phyloP scores from a whole-genome alignment of 225 moss, liverwort and hornwort genomes.

The Thuidium tamariscinum region DNA sequence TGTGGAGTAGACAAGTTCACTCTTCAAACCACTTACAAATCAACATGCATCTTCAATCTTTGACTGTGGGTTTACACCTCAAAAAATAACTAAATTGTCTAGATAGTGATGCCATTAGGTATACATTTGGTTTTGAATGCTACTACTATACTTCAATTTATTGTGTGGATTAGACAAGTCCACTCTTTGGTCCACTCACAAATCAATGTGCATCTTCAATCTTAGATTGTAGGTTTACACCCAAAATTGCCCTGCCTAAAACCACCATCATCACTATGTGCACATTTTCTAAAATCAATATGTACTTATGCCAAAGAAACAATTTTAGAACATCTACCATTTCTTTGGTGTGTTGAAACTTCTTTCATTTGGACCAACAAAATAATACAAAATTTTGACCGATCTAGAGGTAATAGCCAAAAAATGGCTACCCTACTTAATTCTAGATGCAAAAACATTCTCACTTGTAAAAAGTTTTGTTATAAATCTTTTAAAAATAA shows the following conservation, averaged over 20 bases:
- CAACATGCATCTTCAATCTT: background rate
- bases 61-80: background rate
- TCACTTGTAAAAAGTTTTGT: background rate
- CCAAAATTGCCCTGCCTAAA: background rate
- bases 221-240: background rate
- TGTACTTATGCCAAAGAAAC: too few relatives aligned
- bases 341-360: background rate
- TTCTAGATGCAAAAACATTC: background rate
- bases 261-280: rapidly evolving
- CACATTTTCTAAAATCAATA: background rate
- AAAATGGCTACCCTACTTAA: background rate
- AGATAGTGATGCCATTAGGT: too few relatives aligned
- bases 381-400: background rate
- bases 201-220: background rate
- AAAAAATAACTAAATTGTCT: background rate
- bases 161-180: rapidly evolving
- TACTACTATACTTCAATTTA: background rate
- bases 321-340: too few relatives aligned
- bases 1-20: rapidly evolving
- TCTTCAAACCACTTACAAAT: background rate
- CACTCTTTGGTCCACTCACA: too few relatives aligned
- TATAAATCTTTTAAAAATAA: background rate
- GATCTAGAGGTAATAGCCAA: background rate
- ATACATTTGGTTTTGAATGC: too few relatives aligned
- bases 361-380: background rate